A percentile compares a stretch with the other conserved stretches of the same genome.
phyloP scores from a whole-genome alignment of 176 grass and related monocot genomes.

The Aegilops longissima region DNA sequence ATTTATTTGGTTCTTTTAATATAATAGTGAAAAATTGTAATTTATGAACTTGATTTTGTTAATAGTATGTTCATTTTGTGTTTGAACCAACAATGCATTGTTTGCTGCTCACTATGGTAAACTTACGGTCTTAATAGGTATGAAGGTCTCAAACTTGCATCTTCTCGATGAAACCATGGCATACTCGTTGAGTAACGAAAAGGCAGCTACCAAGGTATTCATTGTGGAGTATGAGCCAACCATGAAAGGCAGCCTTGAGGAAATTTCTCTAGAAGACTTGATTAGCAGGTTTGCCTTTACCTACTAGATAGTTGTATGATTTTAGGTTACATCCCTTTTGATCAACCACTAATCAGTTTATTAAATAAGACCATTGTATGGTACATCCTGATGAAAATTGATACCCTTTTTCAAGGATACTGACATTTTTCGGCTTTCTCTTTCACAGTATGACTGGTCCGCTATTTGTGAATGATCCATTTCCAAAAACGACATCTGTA shows the following conservation, averaged over 20 bases:
- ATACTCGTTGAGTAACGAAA: constrained; percentile 54
- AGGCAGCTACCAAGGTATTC: constrained; percentile 47
- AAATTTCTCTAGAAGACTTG: constrained; percentile 45
- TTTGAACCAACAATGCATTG: neutral
- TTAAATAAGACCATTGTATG: neutral
- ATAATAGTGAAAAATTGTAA: neutral
- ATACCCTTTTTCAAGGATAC: neutral
- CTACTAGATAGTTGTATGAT: neutral
- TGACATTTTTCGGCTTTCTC: neutral
- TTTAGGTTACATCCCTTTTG: neutral
- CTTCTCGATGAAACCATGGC: constrained; percentile 39
- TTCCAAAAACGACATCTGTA: constrained; percentile 30
- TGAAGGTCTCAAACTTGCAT: constrained; percentile 27
- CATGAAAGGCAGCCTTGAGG: constrained; percentile 12
- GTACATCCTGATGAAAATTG: neutral
- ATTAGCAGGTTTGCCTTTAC: constrained; percentile 47
- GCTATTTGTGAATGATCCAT: constrained; percentile 25
- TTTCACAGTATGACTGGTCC: constrained; percentile 50
- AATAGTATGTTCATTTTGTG: neutral
- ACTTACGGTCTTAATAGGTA: constrained; percentile 32
- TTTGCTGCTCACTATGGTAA: constrained; percentile 1
- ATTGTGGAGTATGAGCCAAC: constrained; percentile 41
- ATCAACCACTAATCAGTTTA: neutral
- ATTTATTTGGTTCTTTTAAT: neutral
- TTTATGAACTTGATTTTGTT: constrained; percentile 15